Evolutionary conservation across 202 grass and related monocot species (phyloP), one percentile per base, ranked within the genome.

Genomic region (Schoenoplectus tabernaemontani): DNA sequence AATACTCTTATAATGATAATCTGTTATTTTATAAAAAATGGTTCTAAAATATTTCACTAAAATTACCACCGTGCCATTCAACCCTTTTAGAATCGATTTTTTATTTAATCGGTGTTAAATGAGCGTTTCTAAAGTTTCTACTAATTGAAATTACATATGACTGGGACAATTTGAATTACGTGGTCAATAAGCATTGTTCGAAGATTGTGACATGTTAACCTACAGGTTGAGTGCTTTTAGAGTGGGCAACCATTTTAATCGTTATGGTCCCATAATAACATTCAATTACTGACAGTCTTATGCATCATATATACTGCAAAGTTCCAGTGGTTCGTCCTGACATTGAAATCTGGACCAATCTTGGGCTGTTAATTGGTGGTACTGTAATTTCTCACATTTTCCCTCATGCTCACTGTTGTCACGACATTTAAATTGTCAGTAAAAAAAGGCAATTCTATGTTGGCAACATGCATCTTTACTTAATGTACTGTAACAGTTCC

Each of bases 201-300:
- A 50, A 73, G 69, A 73, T 51, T 73, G 69, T 16, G 69, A 73
- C 69, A 73, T 73, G 43, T 32, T 73, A 73, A 73, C 69, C 44
- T 51, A 33, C 15, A 15, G 26, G 46, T 53, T 51, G 28, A 73
- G 24, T 48, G 50, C 68, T 33, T n/a, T 7, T 4, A 50, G 17
- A 51, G 38, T 73, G 22, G 24, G 2, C 10, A 32, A 72, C 39
- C 5, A n/a, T 32, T 72, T 50, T 72, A 28, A 28, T 28, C 28
- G 33, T 78, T 23, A 78, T 78, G 48, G 50, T 30, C 44, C 44
- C 69, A 72, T 72, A 73, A 72, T 50, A 30, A 15, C 7, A 75
- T 53, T 37, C 0, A 56, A 75, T 56, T 75, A 56, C 26, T 75
- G 26, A 73, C 5, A 28, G 24, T 73, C 2, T 51, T 50, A 51